Base-by-base conservation (phyloP, 2,329 filamentous ascomycete genomes). In the Cladosporium oxysporum region DNA sequence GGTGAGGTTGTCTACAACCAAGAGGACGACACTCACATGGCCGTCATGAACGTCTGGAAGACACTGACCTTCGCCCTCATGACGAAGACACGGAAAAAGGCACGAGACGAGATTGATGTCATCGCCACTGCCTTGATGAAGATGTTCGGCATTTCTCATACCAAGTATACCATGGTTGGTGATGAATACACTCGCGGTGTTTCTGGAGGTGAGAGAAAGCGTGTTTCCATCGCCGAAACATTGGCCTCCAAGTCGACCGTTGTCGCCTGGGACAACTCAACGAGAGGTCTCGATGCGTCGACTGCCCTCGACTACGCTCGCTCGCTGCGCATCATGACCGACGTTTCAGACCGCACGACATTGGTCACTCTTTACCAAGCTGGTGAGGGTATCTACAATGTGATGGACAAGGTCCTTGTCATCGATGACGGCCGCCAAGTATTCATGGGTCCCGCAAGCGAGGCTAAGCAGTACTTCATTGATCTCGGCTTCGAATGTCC, bases 321-420 rank as follows among this genome's bases (percentile, higher is more conserved):
- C 74, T 91, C 89, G 0, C 82, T 96, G 1, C 88, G 92, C 2
- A 88, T 93, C 66, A 91, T 93, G 87, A 93, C 91, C 3, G 89
- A 93, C 68, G 86, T 93, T 67, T 88, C 85, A 73, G 87, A 91
- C 70, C 85, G 88, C 8, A 91, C 89, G 0, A 90, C 88, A 0
- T 82, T 90, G 18, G 89, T 90, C 1, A 91, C 90, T 0, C 81
- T 92, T 0, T 92, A 92, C 75, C 89, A 91, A 75, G 88, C 88
- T 1, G 87, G 88, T 63, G 87, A 91, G 74, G 85, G 85, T 26
- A 90, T 91, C 67, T 91, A 90, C 72, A 83, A 88, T 68, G 81
- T 90, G 35, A 91, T 93, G 85, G 91, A 95, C 75, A 93, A 93
- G 77, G 91, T 93, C 2, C 77, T 93, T 60, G 86, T 93, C 23